These are phyloP conservation scores for Rhizopogon hawkerae DNA, from an alignment of 1,284 basidiomycete genomes.

Conservation along the genomic window DNA sequence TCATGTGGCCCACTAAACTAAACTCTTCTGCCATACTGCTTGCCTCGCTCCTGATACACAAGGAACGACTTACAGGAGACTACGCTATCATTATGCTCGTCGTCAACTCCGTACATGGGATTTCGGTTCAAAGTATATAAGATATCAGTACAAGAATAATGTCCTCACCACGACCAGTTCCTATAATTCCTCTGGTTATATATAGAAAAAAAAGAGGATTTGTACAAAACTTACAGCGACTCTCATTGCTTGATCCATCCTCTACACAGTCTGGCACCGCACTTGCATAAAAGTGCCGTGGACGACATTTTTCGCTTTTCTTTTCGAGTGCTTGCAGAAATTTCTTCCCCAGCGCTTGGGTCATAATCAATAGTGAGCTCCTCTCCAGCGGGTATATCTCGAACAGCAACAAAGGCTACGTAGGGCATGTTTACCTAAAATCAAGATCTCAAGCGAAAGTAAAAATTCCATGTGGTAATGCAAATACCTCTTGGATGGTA, in stretches of 20 bases:
- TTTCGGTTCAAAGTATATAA: neutral
- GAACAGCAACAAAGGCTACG: conserved; percentile 46
- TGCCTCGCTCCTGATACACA: too few relatives aligned
- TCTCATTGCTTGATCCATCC: conserved; percentile 18
- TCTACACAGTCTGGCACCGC: conserved; percentile 17
- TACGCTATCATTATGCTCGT: too few relatives aligned
- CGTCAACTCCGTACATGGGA: too few relatives aligned
- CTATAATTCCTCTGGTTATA: neutral
- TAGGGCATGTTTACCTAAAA: conserved; percentile 49
- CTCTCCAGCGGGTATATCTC: conserved; percentile 38
- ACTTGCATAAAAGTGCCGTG: conserved; percentile 14
- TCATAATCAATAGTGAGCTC: conserved; percentile 62
- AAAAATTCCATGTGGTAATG: neutral
- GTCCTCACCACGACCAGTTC: too few relatives aligned
- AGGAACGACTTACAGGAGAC: too few relatives aligned
- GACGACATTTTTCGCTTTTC: conserved; percentile 19
- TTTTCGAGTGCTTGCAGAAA: neutral
- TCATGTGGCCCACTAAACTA: too few relatives aligned
- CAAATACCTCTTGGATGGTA: conserved; percentile 42
- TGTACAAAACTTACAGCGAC: neutral
- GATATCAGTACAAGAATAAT: too few relatives aligned
- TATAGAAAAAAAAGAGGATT: neutral
- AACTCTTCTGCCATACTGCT: too few relatives aligned
- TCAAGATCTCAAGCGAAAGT: neutral
- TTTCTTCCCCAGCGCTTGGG: conserved; percentile 30